These are phyloP conservation scores for Pholiota microspora DNA, from an alignment of 768 basidiomycete genomes.

Conservation along the genomic window DNA sequence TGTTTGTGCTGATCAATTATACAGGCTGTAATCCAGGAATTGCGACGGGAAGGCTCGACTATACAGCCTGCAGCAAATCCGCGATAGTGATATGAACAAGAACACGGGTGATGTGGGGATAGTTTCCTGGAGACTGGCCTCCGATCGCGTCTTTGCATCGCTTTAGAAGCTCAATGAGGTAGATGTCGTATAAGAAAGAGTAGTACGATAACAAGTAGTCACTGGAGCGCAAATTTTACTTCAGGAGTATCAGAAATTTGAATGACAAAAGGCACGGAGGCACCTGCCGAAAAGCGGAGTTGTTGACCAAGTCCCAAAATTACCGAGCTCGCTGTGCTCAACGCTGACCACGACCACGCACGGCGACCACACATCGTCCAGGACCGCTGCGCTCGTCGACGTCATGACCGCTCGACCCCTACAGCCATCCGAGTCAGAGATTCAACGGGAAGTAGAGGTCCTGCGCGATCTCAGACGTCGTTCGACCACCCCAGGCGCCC, in stretches of 20 bases:
- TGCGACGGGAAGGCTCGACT: constrained; percentile 64
- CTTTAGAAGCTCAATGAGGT: neutral
- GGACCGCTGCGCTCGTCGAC: constrained; percentile 9
- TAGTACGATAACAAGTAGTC: neutral
- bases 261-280: constrained; percentile 1
- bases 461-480: constrained; percentile 81
- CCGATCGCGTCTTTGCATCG: neutral
- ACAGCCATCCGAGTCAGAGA: constrained; percentile 83
- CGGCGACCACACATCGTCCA: neutral
- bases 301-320: constrained; percentile 18
- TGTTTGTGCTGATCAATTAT: constrained; percentile 6
- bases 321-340: constrained; percentile 5
- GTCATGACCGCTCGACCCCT: constrained; percentile 44
- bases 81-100: constrained; percentile 4
- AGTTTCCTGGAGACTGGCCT: neutral
- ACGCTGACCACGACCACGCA: constrained; percentile 1
- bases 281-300: constrained; percentile 25
- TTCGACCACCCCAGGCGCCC: constrained; percentile 79
- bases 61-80: constrained; percentile 21
- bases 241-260: neutral
- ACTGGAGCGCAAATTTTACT: neutral
- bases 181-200: neutral
- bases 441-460: constrained; percentile 83
- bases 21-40: constrained; percentile 83
- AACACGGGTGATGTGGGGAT: neutral